Evolutionary conservation across 768 basidiomycete species (phyloP).

Genomic region (Leccinum pellstonianum): DNA sequence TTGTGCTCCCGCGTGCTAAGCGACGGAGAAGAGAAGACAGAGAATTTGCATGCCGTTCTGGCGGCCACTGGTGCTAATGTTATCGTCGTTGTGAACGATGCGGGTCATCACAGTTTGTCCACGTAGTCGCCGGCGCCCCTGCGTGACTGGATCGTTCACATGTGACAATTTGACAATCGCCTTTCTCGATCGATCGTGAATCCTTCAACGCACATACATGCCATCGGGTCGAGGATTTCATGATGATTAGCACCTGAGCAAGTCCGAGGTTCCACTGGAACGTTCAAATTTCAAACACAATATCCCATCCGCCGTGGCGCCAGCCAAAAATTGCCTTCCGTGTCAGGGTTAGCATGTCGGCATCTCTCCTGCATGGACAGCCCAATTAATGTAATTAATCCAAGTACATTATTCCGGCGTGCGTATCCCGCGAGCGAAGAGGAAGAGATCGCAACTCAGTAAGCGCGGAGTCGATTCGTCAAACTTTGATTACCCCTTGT

Average conservation of each 20-base stretch:
- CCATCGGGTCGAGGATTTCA: neutral
- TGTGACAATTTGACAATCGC: conserved; percentile 3
- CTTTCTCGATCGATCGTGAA: neutral
- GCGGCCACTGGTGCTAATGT: neutral
- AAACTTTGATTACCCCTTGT: conserved; percentile 27
- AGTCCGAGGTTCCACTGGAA: neutral
- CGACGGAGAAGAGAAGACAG: conserved; percentile 7
- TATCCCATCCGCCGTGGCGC: neutral
- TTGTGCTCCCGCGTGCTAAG: conserved; percentile 11
- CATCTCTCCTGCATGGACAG: conserved; percentile 2
- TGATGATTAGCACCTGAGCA: neutral
- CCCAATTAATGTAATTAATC: conserved; percentile 11
- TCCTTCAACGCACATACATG: neutral
- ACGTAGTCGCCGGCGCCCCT: conserved; percentile 14
- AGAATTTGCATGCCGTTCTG: conserved; percentile 5
- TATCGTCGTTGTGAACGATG: neutral
- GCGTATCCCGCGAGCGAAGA: conserved; percentile 24
- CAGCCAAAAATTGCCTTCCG: neutral
- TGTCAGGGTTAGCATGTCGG: conserved; percentile 18
- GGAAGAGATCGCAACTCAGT: conserved; percentile 18
- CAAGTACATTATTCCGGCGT: conserved; percentile 2
- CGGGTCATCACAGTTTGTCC: conserved; percentile 8
- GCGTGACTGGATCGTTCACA: neutral
- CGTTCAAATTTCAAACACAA: neutral
- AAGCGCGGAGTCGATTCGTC: conserved; percentile 5